Conservation (phyloP, 352 stramenopile genomes). For the Pythium sp. region DNA sequence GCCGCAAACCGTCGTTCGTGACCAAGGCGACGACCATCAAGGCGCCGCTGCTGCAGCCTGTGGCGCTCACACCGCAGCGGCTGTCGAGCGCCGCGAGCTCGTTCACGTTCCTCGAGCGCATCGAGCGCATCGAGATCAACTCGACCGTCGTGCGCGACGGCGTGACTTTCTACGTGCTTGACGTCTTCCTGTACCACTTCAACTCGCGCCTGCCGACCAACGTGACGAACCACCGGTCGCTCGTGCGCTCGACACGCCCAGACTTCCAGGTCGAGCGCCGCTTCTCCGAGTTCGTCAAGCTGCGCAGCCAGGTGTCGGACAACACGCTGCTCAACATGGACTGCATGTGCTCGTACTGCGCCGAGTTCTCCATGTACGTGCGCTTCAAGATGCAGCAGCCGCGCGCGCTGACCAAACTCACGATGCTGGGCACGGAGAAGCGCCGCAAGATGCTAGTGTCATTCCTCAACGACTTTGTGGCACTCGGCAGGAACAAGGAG, state of each 20-base stretch:
- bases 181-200: constrained; percentile 13
- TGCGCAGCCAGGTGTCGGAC: constrained; percentile 4
- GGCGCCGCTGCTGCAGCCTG: constrained; percentile 5
- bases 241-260: not conserved
- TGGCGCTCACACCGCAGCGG: constrained; percentile 1
- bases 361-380: constrained; percentile 8
- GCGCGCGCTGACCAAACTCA: constrained; percentile 36
- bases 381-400: constrained; percentile 51
- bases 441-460: constrained; percentile 45
- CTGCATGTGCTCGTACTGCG: constrained; percentile 5
- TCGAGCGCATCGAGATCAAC: constrained; percentile 18
- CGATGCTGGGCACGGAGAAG: constrained; percentile 26
- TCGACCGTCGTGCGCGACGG: constrained; percentile 10
- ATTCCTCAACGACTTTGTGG: constrained; percentile 49
- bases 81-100: not conserved
- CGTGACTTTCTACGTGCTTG: constrained; percentile 16
- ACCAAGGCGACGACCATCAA: not conserved
- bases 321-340: not conserved
- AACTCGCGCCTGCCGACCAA: constrained; percentile 7
- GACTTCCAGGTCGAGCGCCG: constrained; percentile 12
- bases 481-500: constrained; percentile 39
- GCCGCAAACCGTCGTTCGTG: constrained; percentile 11
- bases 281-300: constrained; percentile 5
- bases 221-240: not conserved
- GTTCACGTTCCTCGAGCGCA: constrained; percentile 7